Conservation (phyloP, 75 land plant genomes). For the Selaginella tamariscina region DNA sequence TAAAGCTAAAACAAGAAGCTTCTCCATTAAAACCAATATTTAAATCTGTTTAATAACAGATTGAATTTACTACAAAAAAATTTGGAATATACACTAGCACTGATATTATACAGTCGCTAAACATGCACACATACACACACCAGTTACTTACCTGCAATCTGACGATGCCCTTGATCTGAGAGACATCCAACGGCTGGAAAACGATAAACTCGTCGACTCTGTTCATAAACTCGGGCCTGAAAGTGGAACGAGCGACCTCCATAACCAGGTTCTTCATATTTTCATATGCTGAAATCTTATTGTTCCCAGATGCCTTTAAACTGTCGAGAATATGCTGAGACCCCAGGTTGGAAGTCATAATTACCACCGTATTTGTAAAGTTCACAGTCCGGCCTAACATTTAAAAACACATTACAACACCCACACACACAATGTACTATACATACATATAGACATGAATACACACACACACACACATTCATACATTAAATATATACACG, state of each 20-base stretch:
- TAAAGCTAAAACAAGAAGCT: no score
- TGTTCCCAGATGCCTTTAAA: neutral
- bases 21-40: no score
- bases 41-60: no score
- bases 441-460: no score
- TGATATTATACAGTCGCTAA: no score
- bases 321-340: neutral
- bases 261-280: constrained; percentile 52
- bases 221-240: constrained; percentile 82
- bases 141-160: constrained; percentile 54
- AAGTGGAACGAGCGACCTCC: constrained; percentile 59
- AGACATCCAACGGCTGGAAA: constrained; percentile 59
- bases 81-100: no score
- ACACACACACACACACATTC: no score
- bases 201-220: constrained; percentile 80
- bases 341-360: neutral
- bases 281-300: constrained; percentile 44
- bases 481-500: no score
- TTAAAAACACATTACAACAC: no score
- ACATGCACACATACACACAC: neutral
- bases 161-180: constrained; percentile 50
- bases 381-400: constrained; percentile 3
- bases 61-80: no score
- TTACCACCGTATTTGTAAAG: constrained; percentile 4
- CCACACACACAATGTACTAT: no score